These are phyloP conservation scores for Earliella scabrosa DNA, from an alignment of 1,284 basidiomycete genomes.

Conservation along the genomic window DNA sequence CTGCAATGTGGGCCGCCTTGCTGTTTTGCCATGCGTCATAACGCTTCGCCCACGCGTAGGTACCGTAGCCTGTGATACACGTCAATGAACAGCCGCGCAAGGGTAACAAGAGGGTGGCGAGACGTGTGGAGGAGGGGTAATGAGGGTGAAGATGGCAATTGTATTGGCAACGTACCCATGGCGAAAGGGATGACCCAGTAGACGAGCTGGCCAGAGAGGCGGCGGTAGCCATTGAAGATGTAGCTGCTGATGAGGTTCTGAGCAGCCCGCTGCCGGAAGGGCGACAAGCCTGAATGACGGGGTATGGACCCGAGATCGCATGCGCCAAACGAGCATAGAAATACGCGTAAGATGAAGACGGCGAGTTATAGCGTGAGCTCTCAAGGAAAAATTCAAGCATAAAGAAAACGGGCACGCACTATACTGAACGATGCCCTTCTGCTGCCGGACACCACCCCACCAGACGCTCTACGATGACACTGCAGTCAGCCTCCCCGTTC, in stretches of 20 bases:
- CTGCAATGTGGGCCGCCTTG: constrained; percentile 78
- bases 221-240: constrained; percentile 87
- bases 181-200: constrained; percentile 85
- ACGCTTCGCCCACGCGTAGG: constrained; percentile 84
- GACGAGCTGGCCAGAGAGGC: constrained; percentile 74
- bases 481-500: not conserved
- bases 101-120: not conserved
- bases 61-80: constrained; percentile 67
- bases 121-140: not conserved
- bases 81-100: not conserved
- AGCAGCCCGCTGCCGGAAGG: constrained; percentile 77
- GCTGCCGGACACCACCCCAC: constrained; percentile 84
- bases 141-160: not conserved
- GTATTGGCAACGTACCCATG: constrained; percentile 60
- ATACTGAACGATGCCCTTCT: constrained; percentile 84
- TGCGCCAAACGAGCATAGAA: too few relatives aligned
- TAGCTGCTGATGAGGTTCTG: constrained; percentile 75
- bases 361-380: too few relatives aligned
- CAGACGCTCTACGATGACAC: constrained; percentile 73
- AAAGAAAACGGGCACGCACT: constrained; percentile 62
- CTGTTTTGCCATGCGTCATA: constrained; percentile 76
- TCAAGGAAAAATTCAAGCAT: not conserved
- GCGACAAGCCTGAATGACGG: constrained; percentile 69
- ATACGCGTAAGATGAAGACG: too few relatives aligned
- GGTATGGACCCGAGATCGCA: not conserved